A percentile compares a stretch with the other conserved stretches of the same genome.
phyloP scores from a whole-genome alignment of 129 eudicot genomes.

The Logfia minima region DNA sequence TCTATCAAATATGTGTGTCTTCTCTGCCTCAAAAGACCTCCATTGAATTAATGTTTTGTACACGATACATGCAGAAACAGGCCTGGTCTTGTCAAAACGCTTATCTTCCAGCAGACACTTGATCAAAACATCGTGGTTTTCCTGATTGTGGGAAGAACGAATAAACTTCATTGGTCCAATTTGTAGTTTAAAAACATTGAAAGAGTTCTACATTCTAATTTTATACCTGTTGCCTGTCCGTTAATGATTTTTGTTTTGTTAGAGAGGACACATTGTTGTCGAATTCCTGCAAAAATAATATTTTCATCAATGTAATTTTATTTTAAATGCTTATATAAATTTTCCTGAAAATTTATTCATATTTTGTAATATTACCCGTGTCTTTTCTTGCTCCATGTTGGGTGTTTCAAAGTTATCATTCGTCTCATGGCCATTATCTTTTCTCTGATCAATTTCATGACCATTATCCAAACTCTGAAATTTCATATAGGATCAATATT shows the following conservation, averaged over 20 bases:
- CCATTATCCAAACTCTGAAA: slow-evolving; percentile 57
- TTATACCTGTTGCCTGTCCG: slow-evolving; percentile 90
- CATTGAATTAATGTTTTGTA: slow-evolving; percentile 91
- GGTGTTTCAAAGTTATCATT: slow-evolving; percentile 43
- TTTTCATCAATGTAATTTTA: slow-evolving; percentile 17
- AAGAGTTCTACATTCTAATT: slow-evolving; percentile 22
- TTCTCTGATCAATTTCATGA: slow-evolving; percentile 45
- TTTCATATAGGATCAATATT: slow-evolving; percentile 18
- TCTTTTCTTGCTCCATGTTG: slow-evolving; percentile 28
- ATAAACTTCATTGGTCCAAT: background rate
- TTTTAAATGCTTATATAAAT: slow-evolving; percentile 10
- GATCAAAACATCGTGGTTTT: slow-evolving; percentile 81
- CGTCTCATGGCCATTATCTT: slow-evolving; percentile 45
- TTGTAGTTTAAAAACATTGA: slow-evolving; percentile 1
- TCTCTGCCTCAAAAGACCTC: slow-evolving; percentile 99
- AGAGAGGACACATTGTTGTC: slow-evolving; percentile 42
- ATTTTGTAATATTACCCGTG: slow-evolving; percentile 16
- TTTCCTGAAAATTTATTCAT: background rate
- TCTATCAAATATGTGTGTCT: slow-evolving; percentile 86
- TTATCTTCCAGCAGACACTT: slow-evolving; percentile 88
- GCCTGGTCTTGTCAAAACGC: slow-evolving; percentile 79
- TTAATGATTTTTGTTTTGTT: slow-evolving; percentile 84
- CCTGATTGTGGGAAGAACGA: slow-evolving; percentile 45
- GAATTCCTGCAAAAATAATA: slow-evolving; percentile 47
- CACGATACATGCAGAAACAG: slow-evolving; percentile 86